Evolutionary conservation across 1,139 yeast genomes (phyloP), one percentile per base, ranked within the genome.

Genomic region (Zygoascus meyerae): DNA sequence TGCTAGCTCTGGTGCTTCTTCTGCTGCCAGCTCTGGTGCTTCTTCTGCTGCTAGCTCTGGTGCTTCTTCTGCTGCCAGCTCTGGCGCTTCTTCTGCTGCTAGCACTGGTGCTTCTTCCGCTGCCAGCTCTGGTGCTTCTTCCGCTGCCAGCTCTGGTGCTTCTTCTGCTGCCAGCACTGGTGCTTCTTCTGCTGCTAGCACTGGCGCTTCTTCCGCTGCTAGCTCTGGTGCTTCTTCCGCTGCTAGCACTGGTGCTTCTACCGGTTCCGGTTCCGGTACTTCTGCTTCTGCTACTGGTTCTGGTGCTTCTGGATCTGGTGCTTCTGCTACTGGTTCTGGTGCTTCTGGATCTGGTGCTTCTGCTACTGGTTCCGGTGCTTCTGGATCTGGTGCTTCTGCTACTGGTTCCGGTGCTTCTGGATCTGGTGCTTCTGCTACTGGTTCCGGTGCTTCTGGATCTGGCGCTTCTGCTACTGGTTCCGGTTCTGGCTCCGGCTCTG

Each of bases 341-440:
- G n/a, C 29, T 16, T n/a, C 37, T 14, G 40, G 40, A 3, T 33
- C 40, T 14, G 31, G 17, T 18, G 39, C 31, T 8, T 35, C 37
- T 14, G 17, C 37, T n/a, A 16, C 40, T 21, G 38, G 10, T 17
- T 10, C 42, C 10, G 16, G 15, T 14, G 14, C 34, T 16, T 16
- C 34, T n/a, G 9, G 34, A 8, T n/a, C 31, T 34, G 11, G 12
- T 34, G 10, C 14, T 18, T 18, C 30, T 12, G 30, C 10, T 15
- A 5, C 35, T 12, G 3, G 17, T n/a, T 6, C 35, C 10, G 9
- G 30, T 35, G 39, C 14, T 2, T 26, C 39, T 18, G 18, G 29
- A 2, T 35, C 39, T 35, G n/a, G 29, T 8, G 4, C 33, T 18
- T 12, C 8, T 12, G 18, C 21, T 7, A 11, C 37, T 11, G 26